phyloP scores from a whole-genome alignment of 2,329 filamentous ascomycete genomes.

The Trichoderma pleuroti region DNA sequence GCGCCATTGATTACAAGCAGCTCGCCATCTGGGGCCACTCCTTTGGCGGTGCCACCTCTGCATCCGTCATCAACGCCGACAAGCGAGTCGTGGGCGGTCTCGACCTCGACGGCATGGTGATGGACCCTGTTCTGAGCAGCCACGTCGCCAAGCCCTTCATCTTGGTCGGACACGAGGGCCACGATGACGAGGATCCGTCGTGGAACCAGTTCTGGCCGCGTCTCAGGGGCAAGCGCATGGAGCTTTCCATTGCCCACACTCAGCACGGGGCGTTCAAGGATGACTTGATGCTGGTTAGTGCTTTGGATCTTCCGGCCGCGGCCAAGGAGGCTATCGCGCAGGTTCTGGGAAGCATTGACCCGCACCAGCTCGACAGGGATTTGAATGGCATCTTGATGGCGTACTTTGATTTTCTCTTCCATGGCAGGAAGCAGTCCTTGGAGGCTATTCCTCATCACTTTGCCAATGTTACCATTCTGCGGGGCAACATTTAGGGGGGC shows the following conservation, averaged over 20 bases:
- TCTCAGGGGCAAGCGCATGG: slow-evolving; percentile 27
- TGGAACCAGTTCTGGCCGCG: slow-evolving; percentile 32
- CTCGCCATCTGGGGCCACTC: slow-evolving; percentile 40
- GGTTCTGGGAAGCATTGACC: slow-evolving; percentile 22
- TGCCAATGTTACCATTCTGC: slow-evolving; percentile 23
- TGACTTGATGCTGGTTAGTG: slow-evolving; percentile 27
- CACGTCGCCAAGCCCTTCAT: slow-evolving; percentile 30
- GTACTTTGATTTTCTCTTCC: slow-evolving; percentile 25
- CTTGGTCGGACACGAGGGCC: slow-evolving; percentile 30
- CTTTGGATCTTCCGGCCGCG: slow-evolving; percentile 23
- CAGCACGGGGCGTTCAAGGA: slow-evolving; percentile 34
- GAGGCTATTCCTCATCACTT: slow-evolving; percentile 6
- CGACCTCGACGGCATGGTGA: slow-evolving; percentile 40
- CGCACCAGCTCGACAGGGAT: slow-evolving; percentile 21
- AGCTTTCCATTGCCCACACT: slow-evolving; percentile 27
- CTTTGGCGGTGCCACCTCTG: slow-evolving; percentile 38
- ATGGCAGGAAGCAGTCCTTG: slow-evolving; percentile 16
- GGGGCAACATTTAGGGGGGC: slow-evolving; percentile 3
- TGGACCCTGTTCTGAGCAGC: slow-evolving; percentile 30
- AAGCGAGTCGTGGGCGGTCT: slow-evolving; percentile 36
- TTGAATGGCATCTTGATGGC: slow-evolving; percentile 24
- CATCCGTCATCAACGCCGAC: slow-evolving; percentile 32
- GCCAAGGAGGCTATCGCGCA: slow-evolving; percentile 6
- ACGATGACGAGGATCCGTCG: slow-evolving; percentile 30
- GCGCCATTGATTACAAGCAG: slow-evolving; percentile 27